Base-by-base conservation (phyloP, 352 stramenopile genomes). In the Plasmopara muralis region DNA sequence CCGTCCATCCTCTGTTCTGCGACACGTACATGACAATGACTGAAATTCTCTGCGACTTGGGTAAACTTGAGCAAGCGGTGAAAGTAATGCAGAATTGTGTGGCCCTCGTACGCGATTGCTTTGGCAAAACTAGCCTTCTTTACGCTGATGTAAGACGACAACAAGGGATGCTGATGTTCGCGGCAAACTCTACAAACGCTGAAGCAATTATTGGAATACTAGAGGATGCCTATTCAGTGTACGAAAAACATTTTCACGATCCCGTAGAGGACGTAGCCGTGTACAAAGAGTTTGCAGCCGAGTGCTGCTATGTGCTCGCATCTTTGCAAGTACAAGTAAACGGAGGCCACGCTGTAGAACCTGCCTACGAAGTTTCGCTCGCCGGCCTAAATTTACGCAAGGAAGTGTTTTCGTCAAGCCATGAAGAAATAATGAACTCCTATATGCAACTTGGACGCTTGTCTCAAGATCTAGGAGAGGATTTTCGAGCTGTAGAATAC, bases 401-500 rank as follows among this genome's bases (percentile, higher is more conserved):
- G 35, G 62, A 81, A 41, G 41, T 57, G 0, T 43, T 81, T 0
- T 31, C 53, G 25, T 13, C 16, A 0, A 50, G 68, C 8, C 64
- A 78, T 31, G 42, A 50, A 2, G 62, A 73, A 29, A 55, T 76
- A 7, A 45, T 84, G 40, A 45, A 41, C 8, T 89, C 76, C 9
- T 57, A 63, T 10, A 15, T 86, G 10, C 74, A 85, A 44, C 47
- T 89, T 1, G 79, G 70, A 2, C 47, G 42, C 4, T 49, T 85
- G 6, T 68, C 72, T 29, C 45, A 51, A 25, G 54, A 60, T 10
- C 30, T 89, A 4, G 70, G 57, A 5, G 79, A 89, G 29, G n/a
- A 42, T 7, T 85, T 74, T 28, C 72, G 79, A 41, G 76, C 74
- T 0, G 48, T 85, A 0, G 74, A 85, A 34, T 83, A 72, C 58